These are phyloP conservation scores for Pythium guiyangense DNA, from an alignment of 352 stramenopile species.

Conservation along the genomic window DNA sequence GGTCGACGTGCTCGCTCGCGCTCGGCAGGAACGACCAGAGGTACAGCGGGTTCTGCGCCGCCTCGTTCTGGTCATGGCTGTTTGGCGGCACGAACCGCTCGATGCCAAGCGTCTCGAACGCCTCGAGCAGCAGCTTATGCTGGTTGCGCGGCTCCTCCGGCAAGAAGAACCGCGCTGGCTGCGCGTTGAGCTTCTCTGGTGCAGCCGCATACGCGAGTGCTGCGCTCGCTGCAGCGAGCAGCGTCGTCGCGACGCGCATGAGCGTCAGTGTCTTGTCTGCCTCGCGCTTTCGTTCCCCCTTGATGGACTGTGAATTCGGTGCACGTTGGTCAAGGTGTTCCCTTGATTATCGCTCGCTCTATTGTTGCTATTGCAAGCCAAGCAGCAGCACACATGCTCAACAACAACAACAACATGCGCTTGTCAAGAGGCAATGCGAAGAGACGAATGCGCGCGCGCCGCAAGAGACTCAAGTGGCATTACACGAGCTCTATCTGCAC, in stretches of 20 bases:
- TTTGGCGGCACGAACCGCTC: constrained; percentile 30
- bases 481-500: neutral
- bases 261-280: neutral
- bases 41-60: constrained; percentile 12
- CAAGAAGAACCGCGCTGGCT: constrained; percentile 39
- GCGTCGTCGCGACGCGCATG: neutral
- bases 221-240: neutral
- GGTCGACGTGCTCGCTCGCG: constrained; percentile 48
- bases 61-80: constrained; percentile 12
- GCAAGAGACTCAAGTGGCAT: neutral
- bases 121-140: constrained; percentile 38
- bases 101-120: constrained; percentile 52
- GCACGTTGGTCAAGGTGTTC: neutral
- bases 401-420: neutral
- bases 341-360: neutral
- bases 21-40: constrained; percentile 38
- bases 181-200: neutral
- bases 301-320: neutral
- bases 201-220: neutral
- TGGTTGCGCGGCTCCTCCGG: constrained; percentile 32
- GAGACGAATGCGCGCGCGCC: no score
- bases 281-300: neutral
- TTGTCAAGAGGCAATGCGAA: no score
- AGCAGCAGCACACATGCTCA: neutral
- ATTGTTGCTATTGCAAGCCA: neutral